Conservation (phyloP, 495 filamentous ascomycete genomes). For the Apiosordaria backusii region DNA sequence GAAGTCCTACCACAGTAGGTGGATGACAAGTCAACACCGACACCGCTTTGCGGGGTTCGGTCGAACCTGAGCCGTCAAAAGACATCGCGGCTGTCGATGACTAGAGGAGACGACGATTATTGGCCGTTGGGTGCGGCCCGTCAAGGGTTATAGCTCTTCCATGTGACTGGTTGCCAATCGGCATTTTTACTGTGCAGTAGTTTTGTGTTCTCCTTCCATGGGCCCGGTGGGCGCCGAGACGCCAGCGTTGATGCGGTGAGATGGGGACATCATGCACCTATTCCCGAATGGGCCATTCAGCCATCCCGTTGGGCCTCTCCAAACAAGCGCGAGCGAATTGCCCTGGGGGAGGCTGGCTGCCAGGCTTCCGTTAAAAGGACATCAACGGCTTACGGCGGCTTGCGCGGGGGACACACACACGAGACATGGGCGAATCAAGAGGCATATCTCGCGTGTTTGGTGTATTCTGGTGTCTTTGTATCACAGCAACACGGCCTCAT, state of each 20-base stretch:
- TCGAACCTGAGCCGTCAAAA: background rate
- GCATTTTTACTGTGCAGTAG: slow-evolving; percentile 5
- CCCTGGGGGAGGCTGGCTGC: background rate
- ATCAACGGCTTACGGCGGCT: slow-evolving; percentile 11
- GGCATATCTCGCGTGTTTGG: too few relatives aligned
- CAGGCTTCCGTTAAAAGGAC: too few relatives aligned
- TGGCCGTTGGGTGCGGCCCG: background rate
- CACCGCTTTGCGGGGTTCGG: slow-evolving; percentile 4
- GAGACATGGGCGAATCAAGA: background rate
- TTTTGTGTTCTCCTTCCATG: slow-evolving; percentile 1
- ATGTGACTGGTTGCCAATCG: slow-evolving; percentile 10
- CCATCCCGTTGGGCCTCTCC: background rate
- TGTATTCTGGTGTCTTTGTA: too few relatives aligned
- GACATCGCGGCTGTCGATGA: background rate
- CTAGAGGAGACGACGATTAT: background rate
- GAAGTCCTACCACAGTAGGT: background rate
- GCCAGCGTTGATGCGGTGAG: background rate
- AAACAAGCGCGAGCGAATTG: background rate
- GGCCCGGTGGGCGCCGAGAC: slow-evolving; percentile 3
- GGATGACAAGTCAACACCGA: slow-evolving; percentile 1
- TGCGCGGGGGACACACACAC: slow-evolving; percentile 4
- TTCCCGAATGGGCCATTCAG: background rate
- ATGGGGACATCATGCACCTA: background rate
- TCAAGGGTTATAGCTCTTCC: background rate
- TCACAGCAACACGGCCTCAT: background rate